Evolutionary conservation across 2,329 filamentous ascomycete species (phyloP), one percentile per base, ranked within the genome.

Genomic region (Leptoxyphium fumago): DNA sequence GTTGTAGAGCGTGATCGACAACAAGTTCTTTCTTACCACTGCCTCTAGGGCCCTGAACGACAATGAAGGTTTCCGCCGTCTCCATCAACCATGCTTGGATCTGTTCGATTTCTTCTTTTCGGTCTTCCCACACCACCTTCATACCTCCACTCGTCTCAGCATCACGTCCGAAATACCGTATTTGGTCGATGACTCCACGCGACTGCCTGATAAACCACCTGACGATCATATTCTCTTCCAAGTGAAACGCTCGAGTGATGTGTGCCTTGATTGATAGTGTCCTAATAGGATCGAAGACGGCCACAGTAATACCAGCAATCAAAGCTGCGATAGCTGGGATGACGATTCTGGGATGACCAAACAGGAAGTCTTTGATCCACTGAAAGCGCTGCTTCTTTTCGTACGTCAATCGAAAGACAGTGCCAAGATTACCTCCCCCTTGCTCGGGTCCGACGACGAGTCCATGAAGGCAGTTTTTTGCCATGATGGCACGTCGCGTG

Each of bases 221-320:
- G 62, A 85, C 84, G 13, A 88, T 56, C 40, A 67, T 72, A 55
- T 79, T 89, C 48, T 91, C 79, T 39, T 77, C 78, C 29, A 91
- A 68, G 45, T 83, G 76, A 48, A 91, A 77, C 0, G 80, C 78
- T 40, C 80, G 75, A 29, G 87, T 86, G 42, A 98, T 80, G 59
- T 94, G 87, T 3, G 82, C 73, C 56, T 86, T 86, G 64, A 96
- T 84, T 55, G 93, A 95, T 58, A 93, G 91, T 0, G 87, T 88
- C 39, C 91, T 78, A 46, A 98, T 88, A 7, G 91, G 91, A 54
- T 98, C 91, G 56, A 98, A 96, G 7, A 96, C 72, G 1, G 84
- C 78, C 15, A 95, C 86, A 0, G 88, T 93, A 40, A 91, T 68
- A 29, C 82, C 80, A 0, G 88, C 87, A 28, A 94, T 60, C 2